Evolutionary conservation across 306 rosid species (phyloP).

Genomic region (Dalbergia oliveri): DNA sequence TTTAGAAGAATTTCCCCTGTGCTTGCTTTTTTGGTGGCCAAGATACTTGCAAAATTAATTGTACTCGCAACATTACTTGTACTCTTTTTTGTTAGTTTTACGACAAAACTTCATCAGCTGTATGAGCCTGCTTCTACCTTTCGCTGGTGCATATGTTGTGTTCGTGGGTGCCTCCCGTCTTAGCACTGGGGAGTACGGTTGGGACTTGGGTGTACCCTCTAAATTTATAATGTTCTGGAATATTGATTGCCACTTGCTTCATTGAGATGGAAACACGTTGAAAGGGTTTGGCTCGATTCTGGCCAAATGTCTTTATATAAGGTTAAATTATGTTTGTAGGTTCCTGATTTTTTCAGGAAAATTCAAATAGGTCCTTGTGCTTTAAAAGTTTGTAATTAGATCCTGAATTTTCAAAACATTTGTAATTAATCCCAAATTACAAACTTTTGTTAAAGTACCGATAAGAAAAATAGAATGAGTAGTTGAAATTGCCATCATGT

Average conservation of each 20-base stretch:
- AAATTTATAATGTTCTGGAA: not conserved
- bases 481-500: too few species aligned
- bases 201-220: not conserved
- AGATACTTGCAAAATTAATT: constrained; percentile 48
- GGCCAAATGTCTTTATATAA: not conserved
- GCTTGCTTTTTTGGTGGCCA: constrained; percentile 56
- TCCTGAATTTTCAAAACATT: too few species aligned
- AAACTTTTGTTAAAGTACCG: too few species aligned
- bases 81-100: constrained; percentile 45
- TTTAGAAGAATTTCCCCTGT: constrained; percentile 47
- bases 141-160: not conserved
- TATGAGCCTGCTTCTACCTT: not conserved
- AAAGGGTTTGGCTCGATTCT: not conserved
- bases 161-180: not conserved
- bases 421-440: too few species aligned
- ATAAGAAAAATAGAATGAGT: too few species aligned
- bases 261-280: not conserved
- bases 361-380: too few species aligned
- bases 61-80: constrained; percentile 50
- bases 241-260: not conserved
- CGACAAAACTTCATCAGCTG: constrained; percentile 6
- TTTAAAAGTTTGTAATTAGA: too few species aligned
- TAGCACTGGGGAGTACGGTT: not conserved
- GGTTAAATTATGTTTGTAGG: too few species aligned
- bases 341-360: too few species aligned